Conservation (phyloP, 495 filamentous ascomycete species). For the Tuber aestivum region DNA sequence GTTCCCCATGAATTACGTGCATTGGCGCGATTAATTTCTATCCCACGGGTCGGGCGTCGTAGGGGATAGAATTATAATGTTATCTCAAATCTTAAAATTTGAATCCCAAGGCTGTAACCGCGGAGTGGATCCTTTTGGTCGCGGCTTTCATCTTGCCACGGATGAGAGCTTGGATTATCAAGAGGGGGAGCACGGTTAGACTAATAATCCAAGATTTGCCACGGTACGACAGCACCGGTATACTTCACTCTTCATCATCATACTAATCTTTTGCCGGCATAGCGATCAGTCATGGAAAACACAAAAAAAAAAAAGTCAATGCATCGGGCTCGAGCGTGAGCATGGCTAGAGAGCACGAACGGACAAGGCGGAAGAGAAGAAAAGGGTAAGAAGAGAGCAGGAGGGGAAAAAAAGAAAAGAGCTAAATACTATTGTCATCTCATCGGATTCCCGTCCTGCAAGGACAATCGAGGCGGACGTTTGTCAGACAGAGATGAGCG, state of each 20-base stretch:
- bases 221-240: not conserved
- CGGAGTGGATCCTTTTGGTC: not conserved
- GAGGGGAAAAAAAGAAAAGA: not conserved
- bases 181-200: not conserved
- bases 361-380: not conserved
- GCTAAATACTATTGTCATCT: not conserved
- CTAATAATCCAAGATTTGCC: not conserved
- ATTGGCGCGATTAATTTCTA: not conserved
- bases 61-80: not conserved
- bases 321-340: not conserved
- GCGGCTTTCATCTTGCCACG: not conserved
- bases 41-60: not conserved
- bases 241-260: not conserved
- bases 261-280: not conserved
- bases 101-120: not conserved
- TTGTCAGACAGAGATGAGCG: not conserved
- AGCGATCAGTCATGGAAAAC: not conserved
- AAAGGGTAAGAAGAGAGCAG: not conserved
- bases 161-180: not conserved
- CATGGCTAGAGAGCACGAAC: not conserved
- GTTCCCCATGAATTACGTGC: conserved; percentile 1
- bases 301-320: not conserved
- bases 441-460: conserved; percentile 3
- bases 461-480: not conserved
- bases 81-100: not conserved